A percentile compares a stretch with the other conserved stretches of the same genome.
These are phyloP conservation scores for Bryoerythrophyllum caledonicum DNA, from an alignment of 225 moss, liverwort and hornwort species.

Conservation along the genomic window DNA sequence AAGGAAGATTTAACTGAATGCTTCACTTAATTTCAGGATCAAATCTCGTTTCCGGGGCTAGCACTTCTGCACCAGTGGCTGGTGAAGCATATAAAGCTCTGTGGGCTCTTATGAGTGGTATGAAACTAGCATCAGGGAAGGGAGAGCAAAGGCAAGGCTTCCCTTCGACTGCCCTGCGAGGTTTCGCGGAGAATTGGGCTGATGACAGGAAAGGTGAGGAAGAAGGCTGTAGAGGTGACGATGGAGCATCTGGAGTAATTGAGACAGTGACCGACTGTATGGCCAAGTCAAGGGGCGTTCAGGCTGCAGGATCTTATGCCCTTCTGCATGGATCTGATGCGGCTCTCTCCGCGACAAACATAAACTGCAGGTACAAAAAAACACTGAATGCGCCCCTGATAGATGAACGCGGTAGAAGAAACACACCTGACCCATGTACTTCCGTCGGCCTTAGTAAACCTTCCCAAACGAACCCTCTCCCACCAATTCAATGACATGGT, in stretches of 20 bases:
- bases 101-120: conserved; percentile 92
- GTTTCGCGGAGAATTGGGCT: conserved; percentile 80
- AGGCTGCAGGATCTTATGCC: conserved; percentile 97
- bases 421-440: conserved; percentile 71
- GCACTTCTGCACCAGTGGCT: conserved; percentile 93
- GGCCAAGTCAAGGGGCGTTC: conserved; percentile 84
- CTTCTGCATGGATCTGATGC: conserved; percentile 92
- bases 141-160: conserved; percentile 85
- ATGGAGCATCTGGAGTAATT: conserved; percentile 74
- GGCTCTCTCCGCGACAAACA: conserved; percentile 74
- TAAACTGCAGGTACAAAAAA: neutral
- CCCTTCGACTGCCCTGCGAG: conserved; percentile 80
- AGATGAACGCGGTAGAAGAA: conserved; percentile 10
- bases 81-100: conserved; percentile 97
- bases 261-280: conserved; percentile 89
- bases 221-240: conserved; percentile 59
- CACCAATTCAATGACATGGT: conserved; percentile 73
- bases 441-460: conserved; percentile 72
- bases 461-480: conserved; percentile 76
- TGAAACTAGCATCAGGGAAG: conserved; percentile 86
- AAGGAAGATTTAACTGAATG: conserved; percentile 5
- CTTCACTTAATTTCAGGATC: conserved; percentile 44
- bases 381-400: too few relatives aligned
- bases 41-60: conserved; percentile 86
- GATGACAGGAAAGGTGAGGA: conserved; percentile 75